Evolutionary conservation across 2,329 filamentous ascomycete species (phyloP), one percentile per base, ranked within the genome.

Genomic region (Aotearoamyces nothofagi): DNA sequence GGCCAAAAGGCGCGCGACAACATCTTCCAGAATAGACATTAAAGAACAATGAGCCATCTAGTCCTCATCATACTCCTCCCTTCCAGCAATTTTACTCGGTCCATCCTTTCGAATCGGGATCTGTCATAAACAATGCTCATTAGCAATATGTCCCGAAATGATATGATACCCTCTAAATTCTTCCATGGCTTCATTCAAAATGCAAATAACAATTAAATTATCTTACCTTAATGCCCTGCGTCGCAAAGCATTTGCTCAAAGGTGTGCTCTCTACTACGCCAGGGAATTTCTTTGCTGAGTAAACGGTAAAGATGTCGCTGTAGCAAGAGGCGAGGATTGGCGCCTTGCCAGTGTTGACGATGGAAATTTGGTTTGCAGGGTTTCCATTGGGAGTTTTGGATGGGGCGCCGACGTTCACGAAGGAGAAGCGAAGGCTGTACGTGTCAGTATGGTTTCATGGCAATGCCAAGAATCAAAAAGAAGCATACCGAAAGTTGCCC

Each of bases 251-350:
- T 53, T 92, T 93, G 63, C 86, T 94, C 11, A 96, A 59, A 4
- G 73, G 57, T 0, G 90, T 98, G 52, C 80, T 92, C 51, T 96
- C 87, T 33, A 92, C 93, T 1, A 98, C 90, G 22, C 90, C 90
- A 0, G 90, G 90, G 53, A 98, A 98, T 47, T 94, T 94, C 65
- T 98, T 98, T 26, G 90, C 90, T 3, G 82, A 92, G 55, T 78
- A 96, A 16, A 98, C 90, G 30, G 83, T 81, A 60, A 98, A 96
- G 3, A 74, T 66, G 4, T 92, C 79, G 26, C 81, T 92, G 55
- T 87, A 96, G 43, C 74, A 77, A 6, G 76, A 78, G 1, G 87
- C 84, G 11, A 96, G 66, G 9, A 94, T 78, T 0, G 81, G 81
- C 0, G 81, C 80, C 37, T 73, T 75, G 32, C 75, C 78, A 20